Percentiles rank a stretch among this genome's conserved stretches.
Conservation (phyloP, 148 eudicot genomes). For the Persicaria maculosa region DNA sequence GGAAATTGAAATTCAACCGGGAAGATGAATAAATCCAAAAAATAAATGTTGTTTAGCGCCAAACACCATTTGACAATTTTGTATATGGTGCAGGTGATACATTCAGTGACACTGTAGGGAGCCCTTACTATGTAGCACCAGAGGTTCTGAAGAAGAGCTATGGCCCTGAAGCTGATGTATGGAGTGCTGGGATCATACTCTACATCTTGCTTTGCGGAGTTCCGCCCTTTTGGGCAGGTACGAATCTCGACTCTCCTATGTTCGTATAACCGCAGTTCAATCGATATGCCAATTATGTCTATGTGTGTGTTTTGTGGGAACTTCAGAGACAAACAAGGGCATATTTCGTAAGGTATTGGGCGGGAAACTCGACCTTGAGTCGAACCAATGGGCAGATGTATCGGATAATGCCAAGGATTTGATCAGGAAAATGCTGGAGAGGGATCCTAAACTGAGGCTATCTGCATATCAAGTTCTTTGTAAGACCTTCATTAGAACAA, state of each 20-base stretch:
- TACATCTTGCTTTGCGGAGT: constrained; percentile 62
- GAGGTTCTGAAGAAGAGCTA: constrained; percentile 47
- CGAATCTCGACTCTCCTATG: neutral
- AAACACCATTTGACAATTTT: no score
- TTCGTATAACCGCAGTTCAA: neutral
- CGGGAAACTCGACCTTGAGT: constrained; percentile 47
- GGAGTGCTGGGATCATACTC: constrained; percentile 78
- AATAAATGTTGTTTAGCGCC: no score
- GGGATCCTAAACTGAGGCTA: constrained; percentile 45
- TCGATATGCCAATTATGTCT: neutral
- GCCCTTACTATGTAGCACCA: constrained; percentile 17
- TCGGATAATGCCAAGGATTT: constrained; percentile 63
- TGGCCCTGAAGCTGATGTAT: constrained; percentile 38
- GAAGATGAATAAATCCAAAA: no score
- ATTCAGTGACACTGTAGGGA: constrained; percentile 24
- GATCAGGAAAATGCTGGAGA: constrained; percentile 49
- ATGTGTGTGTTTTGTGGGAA: neutral
- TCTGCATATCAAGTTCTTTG: constrained; percentile 59
- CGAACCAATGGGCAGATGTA: constrained; percentile 61
- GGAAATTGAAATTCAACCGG: no score
- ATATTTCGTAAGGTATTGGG: constrained; percentile 54
- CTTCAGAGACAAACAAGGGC: constrained; percentile 54
- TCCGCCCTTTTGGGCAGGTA: constrained; percentile 85
- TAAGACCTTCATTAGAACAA: constrained; percentile 13
- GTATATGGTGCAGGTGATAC: constrained; percentile 37